Conservation (phyloP, 352 stramenopile species). For the Blastocystis sp. region DNA sequence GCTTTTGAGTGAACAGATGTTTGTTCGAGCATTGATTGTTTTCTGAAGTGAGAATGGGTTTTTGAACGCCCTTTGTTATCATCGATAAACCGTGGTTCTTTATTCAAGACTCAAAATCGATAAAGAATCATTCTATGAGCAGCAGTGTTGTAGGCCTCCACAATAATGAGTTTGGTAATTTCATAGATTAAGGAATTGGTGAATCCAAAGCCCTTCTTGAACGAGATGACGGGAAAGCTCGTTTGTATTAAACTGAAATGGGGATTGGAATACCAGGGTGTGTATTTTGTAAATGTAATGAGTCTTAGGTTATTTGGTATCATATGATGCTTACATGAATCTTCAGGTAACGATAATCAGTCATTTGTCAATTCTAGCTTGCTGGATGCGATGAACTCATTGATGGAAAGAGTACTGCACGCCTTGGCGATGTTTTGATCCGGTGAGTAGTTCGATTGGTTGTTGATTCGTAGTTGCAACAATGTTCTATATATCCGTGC, state of each 20-base stretch:
- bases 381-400: slow-evolving; percentile 24
- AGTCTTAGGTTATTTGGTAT: slow-evolving; percentile 33
- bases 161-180: not conserved
- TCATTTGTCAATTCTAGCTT: not conserved
- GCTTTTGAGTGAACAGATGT: not conserved
- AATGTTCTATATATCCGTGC: slow-evolving; percentile 62
- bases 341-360: not conserved
- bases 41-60: not conserved
- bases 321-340: slow-evolving; percentile 59
- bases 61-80: not conserved
- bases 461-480: slow-evolving; percentile 28
- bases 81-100: not conserved
- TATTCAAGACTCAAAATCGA: not conserved
- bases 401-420: slow-evolving; percentile 56
- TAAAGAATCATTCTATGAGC: slow-evolving; percentile 15
- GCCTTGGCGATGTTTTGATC: slow-evolving; percentile 51
- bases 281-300: not conserved
- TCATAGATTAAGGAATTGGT: slow-evolving; percentile 47
- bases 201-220: slow-evolving; percentile 58
- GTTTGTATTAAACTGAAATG: slow-evolving; percentile 62
- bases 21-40: not conserved
- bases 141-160: not conserved
- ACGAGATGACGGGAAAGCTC: slow-evolving; percentile 41
- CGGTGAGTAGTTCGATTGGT: not conserved
- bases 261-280: slow-evolving; percentile 58